A percentile compares a stretch with the other conserved stretches of the same genome.
phyloP scores from a whole-genome alignment of 345 rosid genomes.

The Acer negundo region DNA sequence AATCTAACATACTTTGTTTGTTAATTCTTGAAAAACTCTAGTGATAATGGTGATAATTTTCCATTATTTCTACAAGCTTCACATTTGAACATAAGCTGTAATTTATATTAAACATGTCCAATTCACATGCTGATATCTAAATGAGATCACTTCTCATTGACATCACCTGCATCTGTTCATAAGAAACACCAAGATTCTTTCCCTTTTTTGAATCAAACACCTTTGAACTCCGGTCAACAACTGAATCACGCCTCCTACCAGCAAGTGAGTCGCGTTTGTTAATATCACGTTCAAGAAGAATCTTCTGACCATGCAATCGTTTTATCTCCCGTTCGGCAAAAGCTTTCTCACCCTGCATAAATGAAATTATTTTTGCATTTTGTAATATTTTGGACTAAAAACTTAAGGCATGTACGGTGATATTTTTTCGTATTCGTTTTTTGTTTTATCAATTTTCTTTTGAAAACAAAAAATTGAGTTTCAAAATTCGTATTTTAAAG shows the following conservation, averaged over 20 bases:
- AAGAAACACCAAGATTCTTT: conserved; percentile 30
- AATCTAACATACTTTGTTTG: not conserved
- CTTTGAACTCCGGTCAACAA: conserved; percentile 52
- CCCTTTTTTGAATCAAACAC: conserved; percentile 43
- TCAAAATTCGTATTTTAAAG: too few relatives aligned
- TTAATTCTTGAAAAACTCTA: not conserved
- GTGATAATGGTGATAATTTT: not conserved
- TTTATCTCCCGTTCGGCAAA: conserved; percentile 79
- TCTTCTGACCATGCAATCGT: conserved; percentile 68
- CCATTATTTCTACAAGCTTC: conserved; percentile 8
- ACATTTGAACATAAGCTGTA: not conserved
- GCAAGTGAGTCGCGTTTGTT: conserved; percentile 81
- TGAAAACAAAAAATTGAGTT: too few relatives aligned
- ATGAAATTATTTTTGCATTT: conserved; percentile 4
- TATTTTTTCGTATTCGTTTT: too few relatives aligned
- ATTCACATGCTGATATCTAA: not conserved
- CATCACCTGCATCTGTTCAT: conserved; percentile 61
- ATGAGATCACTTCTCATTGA: not conserved
- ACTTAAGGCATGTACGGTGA: not conserved
- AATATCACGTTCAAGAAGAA: conserved; percentile 82
- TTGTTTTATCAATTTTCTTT: too few relatives aligned
- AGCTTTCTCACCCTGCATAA: conserved; percentile 79
- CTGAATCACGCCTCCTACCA: conserved; percentile 72
- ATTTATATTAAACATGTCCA: not conserved
- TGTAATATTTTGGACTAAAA: not conserved